These are phyloP conservation scores for Alternaria infectoria DNA, from an alignment of 2,329 filamentous ascomycete genomes.

Conservation along the genomic window DNA sequence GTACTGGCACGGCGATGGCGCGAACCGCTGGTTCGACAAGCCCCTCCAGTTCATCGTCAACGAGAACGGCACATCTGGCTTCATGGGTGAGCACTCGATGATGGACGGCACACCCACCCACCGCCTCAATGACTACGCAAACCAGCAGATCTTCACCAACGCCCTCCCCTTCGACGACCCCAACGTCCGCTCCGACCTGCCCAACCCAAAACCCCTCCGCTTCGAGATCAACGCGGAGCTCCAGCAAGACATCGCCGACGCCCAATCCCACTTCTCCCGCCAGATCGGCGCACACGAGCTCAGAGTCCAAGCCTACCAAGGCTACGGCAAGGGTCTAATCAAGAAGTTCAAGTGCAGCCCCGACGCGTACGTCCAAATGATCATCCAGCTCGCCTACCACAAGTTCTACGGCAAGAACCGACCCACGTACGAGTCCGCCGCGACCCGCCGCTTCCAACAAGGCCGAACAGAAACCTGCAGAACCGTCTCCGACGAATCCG, in stretches of 20 bases:
- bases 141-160: conserved; percentile 90
- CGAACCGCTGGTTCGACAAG: conserved; percentile 98
- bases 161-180: conserved; percentile 89
- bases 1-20: conserved; percentile 98
- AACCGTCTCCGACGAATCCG: conserved; percentile 86
- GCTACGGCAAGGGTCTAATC: conserved; percentile 96
- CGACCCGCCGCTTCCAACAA: conserved; percentile 92
- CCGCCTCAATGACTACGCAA: conserved; percentile 93
- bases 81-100: conserved; percentile 99
- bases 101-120: conserved; percentile 99
- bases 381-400: conserved; percentile 97
- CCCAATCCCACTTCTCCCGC: conserved; percentile 76
- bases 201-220: conserved; percentile 77
- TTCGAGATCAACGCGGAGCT: conserved; percentile 80
- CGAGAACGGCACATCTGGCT: conserved; percentile 95
- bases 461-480: conserved; percentile 97
- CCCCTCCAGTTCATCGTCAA: conserved; percentile 97
- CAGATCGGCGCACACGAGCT: conserved; percentile 90
- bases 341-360: conserved; percentile 99
- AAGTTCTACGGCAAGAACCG: conserved; percentile 99
- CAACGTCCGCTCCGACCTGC: conserved; percentile 77
- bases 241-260: conserved; percentile 77
- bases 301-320: conserved; percentile 92
- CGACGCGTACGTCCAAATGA: conserved; percentile 97
- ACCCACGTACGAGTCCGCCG: conserved; percentile 95